Base-by-base conservation (phyloP, 2,329 filamentous ascomycete genomes). In the Calonectria honghensis region DNA sequence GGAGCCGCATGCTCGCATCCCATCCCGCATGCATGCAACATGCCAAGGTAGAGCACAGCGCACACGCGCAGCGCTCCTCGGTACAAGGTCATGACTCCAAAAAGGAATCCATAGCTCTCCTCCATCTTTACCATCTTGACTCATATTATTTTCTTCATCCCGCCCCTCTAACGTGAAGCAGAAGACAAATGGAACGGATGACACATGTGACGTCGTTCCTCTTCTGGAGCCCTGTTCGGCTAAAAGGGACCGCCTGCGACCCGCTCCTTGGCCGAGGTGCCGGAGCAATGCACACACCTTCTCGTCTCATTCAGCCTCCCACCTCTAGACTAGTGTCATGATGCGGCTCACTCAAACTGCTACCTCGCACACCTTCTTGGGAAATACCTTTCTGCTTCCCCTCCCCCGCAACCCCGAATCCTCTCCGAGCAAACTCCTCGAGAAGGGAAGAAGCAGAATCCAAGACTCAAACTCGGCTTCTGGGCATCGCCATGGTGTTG, bases 221-320 rank as follows among this genome's bases (percentile, higher is more conserved):
- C 63, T 52, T 76, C 39, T 35, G 68, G 14, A 18, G 27, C 37
- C 61, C 31, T 50, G 61, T 50, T 81, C 79, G 79, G 79, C 75
- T 81, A 68, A 81, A 81, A 77, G 77, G 79, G 72, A 70, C 54
- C 54, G 39, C 41, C 54, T 32, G 27, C 11, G 66, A 64, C 45
- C 59, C 54, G 39, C 54, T 41, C 24, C 31, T 87, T 87, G 87
- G 85, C 85, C 87, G 85, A 87, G 84, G 85, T 87, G 81, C 87
- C 87, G 87, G 85, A 82, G 61, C 24, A 48, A 32, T 32, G 39
- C 61, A 65, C 61, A 31, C 41, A 65, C 61, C 39, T 27, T 50
- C 51, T 24, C 50, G 68, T 70, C 68, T 64, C 57, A 29, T 64
- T 70, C 45, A 31, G 65, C 65, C 50, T 68, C 48, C 65, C 65